These are phyloP conservation scores for Nicotiana paniculata DNA, from an alignment of 257 asterid species.

Conservation along the genomic window DNA sequence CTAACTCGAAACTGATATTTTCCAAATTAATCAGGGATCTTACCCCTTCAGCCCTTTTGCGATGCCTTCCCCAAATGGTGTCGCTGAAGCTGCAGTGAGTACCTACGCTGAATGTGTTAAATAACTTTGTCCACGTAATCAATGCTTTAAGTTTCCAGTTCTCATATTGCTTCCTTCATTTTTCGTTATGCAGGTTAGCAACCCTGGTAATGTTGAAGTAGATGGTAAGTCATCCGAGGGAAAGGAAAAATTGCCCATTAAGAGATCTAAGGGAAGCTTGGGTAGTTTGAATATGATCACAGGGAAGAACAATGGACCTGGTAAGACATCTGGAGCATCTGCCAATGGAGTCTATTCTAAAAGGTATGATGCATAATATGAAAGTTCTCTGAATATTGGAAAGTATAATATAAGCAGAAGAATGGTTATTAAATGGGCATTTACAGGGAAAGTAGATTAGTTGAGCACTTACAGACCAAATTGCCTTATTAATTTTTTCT, in stretches of 20 bases:
- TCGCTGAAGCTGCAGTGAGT: slow-evolving; percentile 79
- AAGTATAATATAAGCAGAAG: background rate
- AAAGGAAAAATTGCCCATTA: slow-evolving; percentile 84
- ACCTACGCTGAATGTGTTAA: background rate
- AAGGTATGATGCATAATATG: slow-evolving; percentile 38
- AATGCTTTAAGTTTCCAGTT: background rate
- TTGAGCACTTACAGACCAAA: background rate
- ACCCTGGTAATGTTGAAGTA: slow-evolving; percentile 54
- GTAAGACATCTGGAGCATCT: slow-evolving; percentile 54
- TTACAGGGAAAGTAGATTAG: background rate
- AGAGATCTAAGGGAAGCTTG: slow-evolving; percentile 87
- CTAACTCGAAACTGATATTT: background rate
- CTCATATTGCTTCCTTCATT: background rate
- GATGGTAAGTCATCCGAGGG: slow-evolving; percentile 74
- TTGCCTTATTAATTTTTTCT: background rate
- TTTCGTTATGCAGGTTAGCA: slow-evolving; percentile 32
- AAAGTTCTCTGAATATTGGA: background rate
- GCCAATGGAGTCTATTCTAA: slow-evolving; percentile 68
- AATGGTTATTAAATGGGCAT: background rate
- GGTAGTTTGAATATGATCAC: slow-evolving; percentile 84
- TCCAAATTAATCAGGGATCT: slow-evolving; percentile 47
- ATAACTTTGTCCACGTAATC: background rate
- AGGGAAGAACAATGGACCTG: slow-evolving; percentile 63
- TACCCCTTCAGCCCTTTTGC: slow-evolving; percentile 94
- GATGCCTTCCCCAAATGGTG: slow-evolving; percentile 85